Evolutionary conservation across 1,139 yeast species (phyloP).

Genomic region (Candida dubliniensis): DNA sequence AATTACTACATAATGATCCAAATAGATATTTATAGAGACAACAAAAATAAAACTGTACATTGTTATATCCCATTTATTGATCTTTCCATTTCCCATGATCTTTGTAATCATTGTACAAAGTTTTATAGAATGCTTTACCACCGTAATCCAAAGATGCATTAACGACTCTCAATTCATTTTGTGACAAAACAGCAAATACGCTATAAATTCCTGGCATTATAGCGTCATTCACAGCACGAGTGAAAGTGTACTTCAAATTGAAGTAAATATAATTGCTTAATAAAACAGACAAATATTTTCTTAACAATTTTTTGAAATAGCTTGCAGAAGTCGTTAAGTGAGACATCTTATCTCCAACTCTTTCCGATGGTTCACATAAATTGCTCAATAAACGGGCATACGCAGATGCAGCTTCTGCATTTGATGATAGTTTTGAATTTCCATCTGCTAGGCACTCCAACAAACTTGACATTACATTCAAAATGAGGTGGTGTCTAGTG

Average conservation of each 20-base stretch:
- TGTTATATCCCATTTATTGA: slow-evolving; percentile 34
- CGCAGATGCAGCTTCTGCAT: slow-evolving; percentile 36
- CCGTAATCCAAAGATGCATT: slow-evolving; percentile 69
- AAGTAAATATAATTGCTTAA: slow-evolving; percentile 54
- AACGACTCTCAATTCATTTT: slow-evolving; percentile 62
- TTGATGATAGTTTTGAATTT: slow-evolving; percentile 11
- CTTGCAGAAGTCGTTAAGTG: slow-evolving; percentile 58
- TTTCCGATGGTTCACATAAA: slow-evolving; percentile 66
- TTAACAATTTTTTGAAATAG: slow-evolving; percentile 54
- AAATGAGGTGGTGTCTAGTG: slow-evolving; percentile 70
- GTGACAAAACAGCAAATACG: slow-evolving; percentile 69
- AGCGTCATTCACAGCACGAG: slow-evolving; percentile 47
- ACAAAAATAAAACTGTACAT: slow-evolving; percentile 1
- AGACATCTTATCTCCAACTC: slow-evolving; percentile 12
- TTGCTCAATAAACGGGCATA: slow-evolving; percentile 62
- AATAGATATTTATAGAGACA: slow-evolving; percentile 19
- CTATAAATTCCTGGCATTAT: slow-evolving; percentile 59
- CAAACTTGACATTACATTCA: slow-evolving; percentile 47
- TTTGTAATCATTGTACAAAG: slow-evolving; percentile 70
- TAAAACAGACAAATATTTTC: slow-evolving; percentile 65
- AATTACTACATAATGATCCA: slow-evolving; percentile 33
- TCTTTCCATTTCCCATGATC: slow-evolving; percentile 84
- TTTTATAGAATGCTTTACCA: slow-evolving; percentile 67
- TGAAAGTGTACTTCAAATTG: slow-evolving; percentile 52
- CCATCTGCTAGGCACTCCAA: slow-evolving; percentile 44